Base-by-base conservation (phyloP, 345 rosid species). In the Barbarea vulgaris region DNA sequence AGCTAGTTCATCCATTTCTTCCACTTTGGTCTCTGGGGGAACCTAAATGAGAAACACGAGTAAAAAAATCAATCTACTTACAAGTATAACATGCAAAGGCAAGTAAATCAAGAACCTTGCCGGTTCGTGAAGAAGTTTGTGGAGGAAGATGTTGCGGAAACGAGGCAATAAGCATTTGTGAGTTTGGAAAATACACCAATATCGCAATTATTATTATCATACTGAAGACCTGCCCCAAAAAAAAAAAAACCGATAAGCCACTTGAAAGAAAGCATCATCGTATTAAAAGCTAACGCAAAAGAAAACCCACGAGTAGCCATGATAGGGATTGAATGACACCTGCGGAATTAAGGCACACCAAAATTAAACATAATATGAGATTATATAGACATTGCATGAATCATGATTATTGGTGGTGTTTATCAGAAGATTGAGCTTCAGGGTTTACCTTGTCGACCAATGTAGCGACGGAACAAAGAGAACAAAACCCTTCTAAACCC, bases 181-280 rank as follows among this genome's bases (percentile, higher is more conserved):
- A 90, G 82, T 83, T 88, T 87, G 52, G 93, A 90, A 77, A 87
- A 88, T 9, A 91, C 96, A 50, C 93, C 93, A 65, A 88, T 82
- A 10, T 91, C 96, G 31, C 90, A 88, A 17, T 27, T 68, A 0
- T 78, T 72, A 58, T 90, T 85, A 80, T 88, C 96, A 79, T 86
- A 90, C 67, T 80, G 83, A 81, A 87, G 87, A 57, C 96, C 93
- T 83, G 57, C 12, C 31, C 9, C 13, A 15, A 18, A 11, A 47
- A n/a, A 46, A 11, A n/a, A 10, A 7, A 24, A 13, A 13, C 4
- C 10, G 11, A 4, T 30, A n/a, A 25, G 53, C 28, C 1, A 18
- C 47, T 27, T 44, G 7, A 2, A 50, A 14, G 3, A 33, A 14
- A 50, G 31, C 33, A 15, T 34, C 0, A 15, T 14, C 4, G 60